A percentile compares a stretch with the other conserved stretches of the same genome.
Conservation (phyloP, 805 yeast species). For the Candida piceae region DNA sequence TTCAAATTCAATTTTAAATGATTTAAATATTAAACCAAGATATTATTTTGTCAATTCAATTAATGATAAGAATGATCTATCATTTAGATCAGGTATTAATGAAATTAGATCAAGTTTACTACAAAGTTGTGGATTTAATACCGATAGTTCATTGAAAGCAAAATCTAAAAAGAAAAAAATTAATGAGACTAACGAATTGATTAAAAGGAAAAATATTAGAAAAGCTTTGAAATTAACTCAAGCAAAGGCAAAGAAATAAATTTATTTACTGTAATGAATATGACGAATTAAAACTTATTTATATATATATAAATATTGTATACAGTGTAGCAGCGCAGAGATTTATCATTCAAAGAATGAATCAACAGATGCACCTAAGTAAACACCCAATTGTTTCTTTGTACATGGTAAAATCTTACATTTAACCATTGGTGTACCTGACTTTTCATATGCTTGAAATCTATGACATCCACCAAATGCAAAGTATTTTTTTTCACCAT, state of each 20-base stretch:
- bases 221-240: conserved; percentile 8
- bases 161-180: conserved; percentile 6
- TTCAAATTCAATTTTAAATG: conserved; percentile 33
- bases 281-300: background rate
- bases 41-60: conserved; percentile 49
- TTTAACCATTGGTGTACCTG: conserved; percentile 47
- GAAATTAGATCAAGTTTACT: conserved; percentile 47
- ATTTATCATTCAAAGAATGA: conserved; percentile 40
- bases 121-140: conserved; percentile 44
- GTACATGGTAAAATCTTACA: conserved; percentile 76
- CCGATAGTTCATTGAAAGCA: conserved; percentile 10
- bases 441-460: conserved; percentile 76
- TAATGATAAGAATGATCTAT: conserved; percentile 19
- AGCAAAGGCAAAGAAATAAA: conserved; percentile 1
- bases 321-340: too few species aligned
- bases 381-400: conserved; percentile 56
- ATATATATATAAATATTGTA: too few species aligned
- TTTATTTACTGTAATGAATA: too few species aligned
- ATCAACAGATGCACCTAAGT: conserved; percentile 67
- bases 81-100: conserved; percentile 45
- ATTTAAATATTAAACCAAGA: conserved; percentile 37
- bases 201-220: conserved; percentile 11
- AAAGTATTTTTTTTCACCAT: conserved; percentile 60
- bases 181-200: conserved; percentile 9
- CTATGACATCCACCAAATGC: conserved; percentile 92